Evolutionary conservation across 2,329 filamentous ascomycete genomes (phyloP), one percentile per base, ranked within the genome.

Genomic region (Penicillium sp.): DNA sequence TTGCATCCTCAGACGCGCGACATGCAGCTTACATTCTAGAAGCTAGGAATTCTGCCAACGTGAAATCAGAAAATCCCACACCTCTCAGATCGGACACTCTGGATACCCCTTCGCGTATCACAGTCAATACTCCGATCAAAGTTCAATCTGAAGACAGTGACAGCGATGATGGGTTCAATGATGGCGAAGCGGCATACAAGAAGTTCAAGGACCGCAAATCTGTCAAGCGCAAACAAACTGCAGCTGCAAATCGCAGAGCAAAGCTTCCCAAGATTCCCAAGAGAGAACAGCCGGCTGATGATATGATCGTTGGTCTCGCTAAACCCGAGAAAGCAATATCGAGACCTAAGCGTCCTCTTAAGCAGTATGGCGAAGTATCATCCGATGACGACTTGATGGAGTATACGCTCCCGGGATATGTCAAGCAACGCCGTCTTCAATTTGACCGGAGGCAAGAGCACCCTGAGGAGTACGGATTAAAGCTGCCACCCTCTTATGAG

Each of bases 401-500:
- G 56, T 75, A 82, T 29, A 79, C 77, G 0, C 75, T 94, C 2
- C 92, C 92, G 0, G 84, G 88, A 20, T 93, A 96, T 68, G 70
- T 96, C 26, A 80, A 82, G 59, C 74, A 82, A 22, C 83, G 93
- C n/a, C 82, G 88, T 23, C 77, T 73, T n/a, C 75, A 80, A 22
- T 92, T 96, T 66, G 88, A 94, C 52, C 75, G 80, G 44, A 78
- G 81, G n/a, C 77, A 76, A 45, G 79, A 85, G 33, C 72, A 72
- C 26, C 75, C 92, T 45, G 84, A 85, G 54, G 83, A 88, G 53
- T 84, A 83, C 6, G 90, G 89, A 0, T 76, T 97, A 42, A 86
- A 84, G 58, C 72, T 95, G 2, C 91, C 94, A 0, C 94, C 94
- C 0, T 82, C 84, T 47, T 96, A 89, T 68, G 82, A 86, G 1